These are phyloP conservation scores for Amylocarpus encephaloides DNA, from an alignment of 2,329 filamentous ascomycete species.

Conservation along the genomic window DNA sequence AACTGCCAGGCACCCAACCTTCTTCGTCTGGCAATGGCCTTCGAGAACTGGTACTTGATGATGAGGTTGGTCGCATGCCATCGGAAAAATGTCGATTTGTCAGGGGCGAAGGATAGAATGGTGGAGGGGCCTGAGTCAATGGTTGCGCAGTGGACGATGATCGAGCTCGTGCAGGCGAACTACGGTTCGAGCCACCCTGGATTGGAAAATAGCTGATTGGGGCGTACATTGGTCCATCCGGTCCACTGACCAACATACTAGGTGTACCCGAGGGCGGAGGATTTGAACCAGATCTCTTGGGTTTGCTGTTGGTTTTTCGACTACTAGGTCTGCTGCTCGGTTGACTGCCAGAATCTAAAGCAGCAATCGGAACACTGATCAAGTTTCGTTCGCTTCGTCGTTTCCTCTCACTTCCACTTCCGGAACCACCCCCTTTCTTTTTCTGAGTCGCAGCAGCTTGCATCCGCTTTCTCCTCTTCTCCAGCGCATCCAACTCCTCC, in stretches of 20 bases:
- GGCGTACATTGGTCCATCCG: constrained; percentile 42
- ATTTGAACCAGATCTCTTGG: constrained; percentile 26
- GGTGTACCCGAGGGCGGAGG: constrained; percentile 36
- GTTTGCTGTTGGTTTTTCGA: constrained; percentile 30
- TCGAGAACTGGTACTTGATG: constrained; percentile 33
- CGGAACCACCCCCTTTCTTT: constrained; percentile 20
- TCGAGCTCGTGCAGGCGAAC: constrained; percentile 30
- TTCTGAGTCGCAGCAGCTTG: constrained; percentile 22
- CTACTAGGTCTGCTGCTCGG: constrained; percentile 12
- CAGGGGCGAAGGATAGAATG: constrained; percentile 13
- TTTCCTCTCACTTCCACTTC: constrained; percentile 25
- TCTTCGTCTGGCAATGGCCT: constrained; percentile 43
- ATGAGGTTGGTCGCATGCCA: constrained; percentile 30
- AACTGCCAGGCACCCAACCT: constrained; percentile 35
- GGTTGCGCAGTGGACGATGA: constrained; percentile 19
- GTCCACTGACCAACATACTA: constrained; percentile 41
- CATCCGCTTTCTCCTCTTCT: constrained; percentile 58
- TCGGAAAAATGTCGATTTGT: constrained; percentile 26
- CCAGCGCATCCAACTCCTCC: constrained; percentile 74
- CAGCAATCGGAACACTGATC: constrained; percentile 26
- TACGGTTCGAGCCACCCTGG: constrained; percentile 29
- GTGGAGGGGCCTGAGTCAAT: constrained; percentile 18
- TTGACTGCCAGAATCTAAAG: constrained; percentile 9
- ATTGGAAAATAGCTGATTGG: constrained; percentile 38
- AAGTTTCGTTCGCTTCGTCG: constrained; percentile 22